phyloP scores from a whole-genome alignment of 139 green algal species.

The Micractinium sp. region DNA sequence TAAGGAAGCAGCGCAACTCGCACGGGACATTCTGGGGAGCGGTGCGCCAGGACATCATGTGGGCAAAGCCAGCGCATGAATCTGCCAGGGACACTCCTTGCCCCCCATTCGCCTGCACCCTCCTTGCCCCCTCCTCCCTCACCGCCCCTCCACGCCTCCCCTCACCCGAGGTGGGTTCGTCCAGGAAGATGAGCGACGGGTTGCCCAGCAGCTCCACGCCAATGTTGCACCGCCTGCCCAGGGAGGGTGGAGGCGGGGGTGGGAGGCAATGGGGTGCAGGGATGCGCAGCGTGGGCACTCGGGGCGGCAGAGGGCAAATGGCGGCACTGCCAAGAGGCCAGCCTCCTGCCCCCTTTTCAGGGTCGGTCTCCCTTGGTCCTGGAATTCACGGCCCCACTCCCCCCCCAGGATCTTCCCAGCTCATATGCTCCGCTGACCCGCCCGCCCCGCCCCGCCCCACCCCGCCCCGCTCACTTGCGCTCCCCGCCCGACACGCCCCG shows the following conservation, averaged over 20 bases:
- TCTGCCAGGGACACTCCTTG: background rate
- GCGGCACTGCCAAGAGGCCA: no score
- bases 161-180: slow-evolving; percentile 56
- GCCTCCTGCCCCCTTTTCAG: no score
- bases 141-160: background rate
- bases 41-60: background rate
- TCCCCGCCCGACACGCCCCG: slow-evolving; percentile 63
- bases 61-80: background rate
- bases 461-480: slow-evolving; percentile 48
- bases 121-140: background rate
- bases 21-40: no score
- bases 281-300: no score
- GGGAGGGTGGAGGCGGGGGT: background rate
- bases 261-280: background rate
- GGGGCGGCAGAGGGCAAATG: no score
- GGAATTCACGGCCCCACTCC: no score
- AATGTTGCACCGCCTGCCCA: background rate
- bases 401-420: background rate
- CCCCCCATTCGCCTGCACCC: background rate
- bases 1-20: no score
- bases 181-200: slow-evolving; percentile 51
- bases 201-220: slow-evolving; percentile 55
- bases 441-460: slow-evolving; percentile 5
- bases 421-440: background rate
- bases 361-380: no score